Conservation (phyloP, 2,329 filamentous ascomycete species). For the Alternaria angustiovoidea region DNA sequence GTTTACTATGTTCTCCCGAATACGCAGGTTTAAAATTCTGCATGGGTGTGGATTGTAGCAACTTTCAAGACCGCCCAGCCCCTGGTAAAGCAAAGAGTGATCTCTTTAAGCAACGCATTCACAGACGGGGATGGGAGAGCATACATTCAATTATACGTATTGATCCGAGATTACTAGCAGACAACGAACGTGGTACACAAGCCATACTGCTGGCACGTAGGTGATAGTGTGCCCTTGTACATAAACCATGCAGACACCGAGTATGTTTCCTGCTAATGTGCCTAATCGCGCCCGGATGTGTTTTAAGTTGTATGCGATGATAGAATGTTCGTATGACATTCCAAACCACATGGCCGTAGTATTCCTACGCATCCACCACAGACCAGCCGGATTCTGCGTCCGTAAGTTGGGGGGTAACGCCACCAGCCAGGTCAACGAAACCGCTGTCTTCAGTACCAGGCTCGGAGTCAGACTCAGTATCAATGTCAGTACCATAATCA, state of each 20-base stretch:
- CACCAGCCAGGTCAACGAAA: conserved; percentile 13
- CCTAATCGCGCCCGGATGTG: background rate
- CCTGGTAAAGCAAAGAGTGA: background rate
- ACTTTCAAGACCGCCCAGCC: background rate
- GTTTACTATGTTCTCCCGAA: background rate
- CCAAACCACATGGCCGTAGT: background rate
- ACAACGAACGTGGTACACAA: background rate
- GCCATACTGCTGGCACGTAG: background rate
- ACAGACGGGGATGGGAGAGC: background rate
- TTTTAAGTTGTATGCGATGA: background rate
- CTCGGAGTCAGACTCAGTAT: conserved; percentile 12
- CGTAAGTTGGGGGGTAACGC: conserved; percentile 8
- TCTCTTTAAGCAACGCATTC: background rate
- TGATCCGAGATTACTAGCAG: background rate
- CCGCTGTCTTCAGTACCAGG: background rate
- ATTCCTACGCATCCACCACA: conserved; percentile 5
- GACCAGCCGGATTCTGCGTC: conserved; percentile 17
- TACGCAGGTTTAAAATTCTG: background rate
- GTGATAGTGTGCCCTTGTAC: background rate
- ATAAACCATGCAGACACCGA: background rate
- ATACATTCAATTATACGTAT: background rate
- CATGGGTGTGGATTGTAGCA: background rate
- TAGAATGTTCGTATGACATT: background rate
- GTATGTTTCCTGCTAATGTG: background rate
- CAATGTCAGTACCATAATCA: background rate